Evolutionary conservation across 345 rosid genomes (phyloP), one percentile per base, ranked within the genome.

Genomic region (Gossypium longicalyx): DNA sequence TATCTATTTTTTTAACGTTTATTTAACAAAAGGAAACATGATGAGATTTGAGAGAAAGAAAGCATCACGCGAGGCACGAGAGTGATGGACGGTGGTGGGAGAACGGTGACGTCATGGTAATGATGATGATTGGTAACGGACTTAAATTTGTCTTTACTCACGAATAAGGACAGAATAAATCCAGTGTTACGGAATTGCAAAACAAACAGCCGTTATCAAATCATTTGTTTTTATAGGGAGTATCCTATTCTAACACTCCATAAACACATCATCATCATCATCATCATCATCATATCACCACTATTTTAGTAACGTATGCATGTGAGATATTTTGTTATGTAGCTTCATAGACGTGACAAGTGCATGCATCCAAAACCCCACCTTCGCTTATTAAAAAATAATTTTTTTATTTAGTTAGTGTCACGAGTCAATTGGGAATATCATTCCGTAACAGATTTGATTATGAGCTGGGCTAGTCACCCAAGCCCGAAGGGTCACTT

Each of bases 401-500:
- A 34, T 0, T 0, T 34, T 34, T 5, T 34, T 0, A 34, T 34
- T 5, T 4, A 34, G 1, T 5, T 34, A 5, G 7, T 34, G 0
- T 6, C 0, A 34, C 2, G 0, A 34, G 41, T 5, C 0, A 34
- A 34, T 34, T 1, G 7, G 0, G 7, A 34, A 34, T 34, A 4
- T 34, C 0, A 0, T 5, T 34, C 0, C 0, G 1, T 1, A 34
- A 34, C 5, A 34, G 7, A 34, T 4, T 5, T 34, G 7, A 34
- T 34, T 5, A 34, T 34, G 7, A 34, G 41, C 0, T 34, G 41
- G 41, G 1, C 41, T 34, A 34, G 0, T 34, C 41, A 34, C 0
- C 1, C 0, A 34, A 34, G 7, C 0, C 1, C 0, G 7, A 34
- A 34, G 41, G 1, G 1, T 0, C 41, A 34, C 1, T 34, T 4